A percentile compares a stretch with the other conserved stretches of the same genome.
Evolutionary conservation across 2,329 filamentous ascomycete genomes (phyloP).

Genomic region (Claviceps citrina): DNA sequence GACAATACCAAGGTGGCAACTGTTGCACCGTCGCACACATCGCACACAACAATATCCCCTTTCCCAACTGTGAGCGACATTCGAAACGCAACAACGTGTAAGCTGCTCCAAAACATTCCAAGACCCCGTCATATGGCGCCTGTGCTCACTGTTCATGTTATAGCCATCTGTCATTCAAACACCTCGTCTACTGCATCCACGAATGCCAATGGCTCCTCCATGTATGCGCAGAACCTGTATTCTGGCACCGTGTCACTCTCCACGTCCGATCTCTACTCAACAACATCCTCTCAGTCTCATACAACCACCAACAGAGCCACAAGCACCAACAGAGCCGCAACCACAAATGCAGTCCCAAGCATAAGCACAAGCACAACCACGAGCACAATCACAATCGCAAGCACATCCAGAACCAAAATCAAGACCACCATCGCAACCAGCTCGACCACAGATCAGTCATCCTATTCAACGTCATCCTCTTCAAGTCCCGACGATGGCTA

Average conservation of each 20-base stretch:
- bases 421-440: background rate
- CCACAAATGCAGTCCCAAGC: background rate
- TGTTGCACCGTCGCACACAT: constrained; percentile 5
- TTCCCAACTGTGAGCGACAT: constrained; percentile 5
- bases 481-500: background rate
- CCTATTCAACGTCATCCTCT: background rate
- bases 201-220: constrained; percentile 1
- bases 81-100: constrained; percentile 14
- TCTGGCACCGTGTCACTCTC: background rate
- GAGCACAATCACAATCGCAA: background rate
- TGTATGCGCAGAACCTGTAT: background rate
- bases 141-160: background rate
- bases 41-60: constrained; percentile 5
- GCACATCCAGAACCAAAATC: background rate
- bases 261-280: background rate
- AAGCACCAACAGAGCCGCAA: background rate
- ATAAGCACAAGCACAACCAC: background rate
- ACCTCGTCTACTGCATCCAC: constrained; percentile 3
- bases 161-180: constrained; percentile 4
- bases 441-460: background rate
- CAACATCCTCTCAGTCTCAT: background rate
- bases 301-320: background rate
- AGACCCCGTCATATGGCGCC: background rate
- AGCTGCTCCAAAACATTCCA: background rate
- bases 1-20: constrained; percentile 6